These are phyloP conservation scores for Pharnaceum exiguum DNA, from an alignment of 148 eudicot genomes.

Conservation along the genomic window DNA sequence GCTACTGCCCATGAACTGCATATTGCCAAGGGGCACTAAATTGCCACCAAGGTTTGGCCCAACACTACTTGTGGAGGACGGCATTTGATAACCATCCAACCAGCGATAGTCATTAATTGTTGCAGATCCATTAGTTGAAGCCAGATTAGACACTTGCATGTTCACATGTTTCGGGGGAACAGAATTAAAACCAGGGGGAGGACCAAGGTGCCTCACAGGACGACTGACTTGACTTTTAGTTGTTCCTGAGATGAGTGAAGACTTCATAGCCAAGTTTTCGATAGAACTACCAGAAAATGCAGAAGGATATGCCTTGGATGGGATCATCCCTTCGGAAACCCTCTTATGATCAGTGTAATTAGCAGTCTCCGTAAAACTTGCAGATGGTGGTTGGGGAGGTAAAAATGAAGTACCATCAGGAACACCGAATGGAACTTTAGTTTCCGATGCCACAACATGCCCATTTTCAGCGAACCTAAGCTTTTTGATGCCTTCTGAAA, in stretches of 20 bases:
- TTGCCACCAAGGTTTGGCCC: constrained; percentile 21
- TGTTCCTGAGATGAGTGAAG: constrained; percentile 22
- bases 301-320: constrained; percentile 25
- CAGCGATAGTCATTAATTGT: constrained; percentile 40
- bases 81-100: constrained; percentile 45
- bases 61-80: constrained; percentile 22
- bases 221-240: constrained; percentile 38
- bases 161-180: constrained; percentile 40
- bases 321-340: constrained; percentile 21
- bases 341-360: constrained; percentile 25
- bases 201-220: constrained; percentile 63
- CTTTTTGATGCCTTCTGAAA: constrained; percentile 29
- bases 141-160: constrained; percentile 27
- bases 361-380: constrained; percentile 15
- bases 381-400: constrained; percentile 24
- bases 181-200: constrained; percentile 60
- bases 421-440: constrained; percentile 21
- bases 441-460: constrained; percentile 19
- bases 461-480: constrained; percentile 39
- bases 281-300: constrained; percentile 24
- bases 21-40: constrained; percentile 20
- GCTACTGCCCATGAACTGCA: constrained; percentile 16
- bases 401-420: constrained; percentile 24
- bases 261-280: constrained; percentile 22
- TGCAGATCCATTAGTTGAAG: constrained; percentile 27